Evolutionary conservation across 495 filamentous ascomycete genomes (phyloP).

Genomic region (Penicillium argentinense): DNA sequence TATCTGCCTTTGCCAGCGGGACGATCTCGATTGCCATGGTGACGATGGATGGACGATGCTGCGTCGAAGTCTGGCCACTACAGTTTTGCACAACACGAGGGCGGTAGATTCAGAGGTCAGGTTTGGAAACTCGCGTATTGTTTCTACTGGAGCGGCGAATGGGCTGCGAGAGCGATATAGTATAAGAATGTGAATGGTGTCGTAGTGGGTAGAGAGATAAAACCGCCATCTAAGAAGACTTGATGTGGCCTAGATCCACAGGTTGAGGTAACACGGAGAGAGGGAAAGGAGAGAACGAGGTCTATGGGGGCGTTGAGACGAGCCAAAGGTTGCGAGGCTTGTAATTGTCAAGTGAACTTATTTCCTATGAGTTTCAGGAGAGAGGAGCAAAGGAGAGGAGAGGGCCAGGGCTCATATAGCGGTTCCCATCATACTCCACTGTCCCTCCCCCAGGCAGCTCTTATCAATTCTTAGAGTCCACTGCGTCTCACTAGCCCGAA

Average conservation of each 20-base stretch:
- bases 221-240: constrained; percentile 39
- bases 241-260: constrained; percentile 21
- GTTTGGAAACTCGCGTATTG: constrained; percentile 25
- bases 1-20: constrained; percentile 56
- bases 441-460: constrained; percentile 3
- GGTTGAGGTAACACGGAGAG: constrained; percentile 4
- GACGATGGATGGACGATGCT: background rate
- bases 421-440: constrained; percentile 5
- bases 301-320: constrained; percentile 6
- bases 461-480: constrained; percentile 13
- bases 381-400: no score
- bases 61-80: constrained; percentile 21
- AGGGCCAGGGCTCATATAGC: constrained; percentile 23
- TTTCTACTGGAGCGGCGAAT: constrained; percentile 37
- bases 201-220: constrained; percentile 35
- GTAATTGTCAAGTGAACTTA: background rate
- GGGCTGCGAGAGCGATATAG: constrained; percentile 40
- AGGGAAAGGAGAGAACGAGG: background rate
- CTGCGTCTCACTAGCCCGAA: constrained; percentile 16
- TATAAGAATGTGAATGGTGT: constrained; percentile 38
- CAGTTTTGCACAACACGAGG: constrained; percentile 12
- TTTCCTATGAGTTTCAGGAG: no score
- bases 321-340: constrained; percentile 1
- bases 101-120: constrained; percentile 15
- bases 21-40: constrained; percentile 58